Base-by-base conservation (phyloP, 768 basidiomycete species). In the Lentinus brumalis region DNA sequence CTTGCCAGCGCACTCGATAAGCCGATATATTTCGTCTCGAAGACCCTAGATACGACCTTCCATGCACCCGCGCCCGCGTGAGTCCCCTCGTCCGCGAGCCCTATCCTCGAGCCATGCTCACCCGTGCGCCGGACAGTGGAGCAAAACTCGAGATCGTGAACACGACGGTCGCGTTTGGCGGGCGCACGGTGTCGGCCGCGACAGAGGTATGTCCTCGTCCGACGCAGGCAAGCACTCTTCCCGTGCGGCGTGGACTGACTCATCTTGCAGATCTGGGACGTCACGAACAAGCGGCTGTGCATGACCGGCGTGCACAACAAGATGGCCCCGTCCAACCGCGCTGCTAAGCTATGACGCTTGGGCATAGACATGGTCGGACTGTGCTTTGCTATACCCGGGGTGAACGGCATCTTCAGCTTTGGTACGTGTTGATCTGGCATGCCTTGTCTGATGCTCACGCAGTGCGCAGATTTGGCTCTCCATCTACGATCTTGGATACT, bases 241-340 rank as follows among this genome's bases (percentile, higher is more conserved):
- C 21, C 21, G 21, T 26, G 21, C 21, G 21, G 21, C 21, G 21
- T 26, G 21, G 21, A 26, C 21, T 26, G 21, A 26, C 21, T 26
- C 21, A 2, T 26, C 21, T 26, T 32, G 26, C 51, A 67, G 66
- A 64, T 67, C 1, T 67, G 66, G 66, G 66, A 67, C 38, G 44
- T 57, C 14, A 67, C 66, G 11, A 59, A 64, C 45, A 46, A 50
- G 31, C 57, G 66, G 5, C 50, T 67, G 14, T 63, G 58, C 42
- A 60, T 61, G 10, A 52, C 63, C 3, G 66, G 63, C 14, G 52
- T 53, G 14, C 66, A 67, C 45, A 59, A 64, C 47, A 67, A 67
- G 61, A 67, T 67, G 66, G 54, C 50, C 30, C 63, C 66, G 32
- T 61, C 61, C 1, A 41, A 50, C 11, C 51, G 56, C 3, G 47